phyloP scores from a whole-genome alignment of 495 filamentous ascomycete genomes.

The Neurospora tetraspora region DNA sequence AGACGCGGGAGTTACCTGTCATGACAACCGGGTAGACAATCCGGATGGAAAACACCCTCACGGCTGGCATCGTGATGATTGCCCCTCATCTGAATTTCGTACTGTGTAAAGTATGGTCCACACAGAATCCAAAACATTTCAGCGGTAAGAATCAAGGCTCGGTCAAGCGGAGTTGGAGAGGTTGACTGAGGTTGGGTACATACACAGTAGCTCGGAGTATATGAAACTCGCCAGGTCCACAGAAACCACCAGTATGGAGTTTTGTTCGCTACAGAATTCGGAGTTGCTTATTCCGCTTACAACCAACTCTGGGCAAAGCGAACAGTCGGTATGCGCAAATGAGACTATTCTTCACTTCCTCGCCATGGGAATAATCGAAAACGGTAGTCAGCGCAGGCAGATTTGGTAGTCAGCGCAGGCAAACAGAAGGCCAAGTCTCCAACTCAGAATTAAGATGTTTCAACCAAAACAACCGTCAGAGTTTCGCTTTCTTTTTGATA shows the following conservation, averaged over 20 bases:
- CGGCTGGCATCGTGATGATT: too few relatives aligned
- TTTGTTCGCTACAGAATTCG: not conserved
- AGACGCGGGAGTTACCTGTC: not conserved
- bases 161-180: not conserved
- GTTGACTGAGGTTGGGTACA: not conserved
- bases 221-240: not conserved
- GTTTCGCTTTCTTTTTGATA: too few relatives aligned
- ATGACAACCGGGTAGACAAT: not conserved
- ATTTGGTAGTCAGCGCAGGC: too few relatives aligned
- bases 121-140: not conserved
- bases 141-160: not conserved
- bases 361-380: not conserved
- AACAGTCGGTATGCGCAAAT: not conserved
- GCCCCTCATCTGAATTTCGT: too few relatives aligned
- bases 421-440: too few relatives aligned
- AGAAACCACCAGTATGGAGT: not conserved
- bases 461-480: too few relatives aligned
- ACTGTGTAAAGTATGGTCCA: not conserved
- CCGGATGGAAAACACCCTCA: too few relatives aligned
- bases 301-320: too few relatives aligned
- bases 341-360: not conserved
- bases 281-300: too few relatives aligned
- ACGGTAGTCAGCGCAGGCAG: too few relatives aligned
- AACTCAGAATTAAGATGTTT: too few relatives aligned
- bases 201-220: not conserved